Base-by-base conservation (phyloP, 805 yeast species). In the Spathaspora sp. region DNA sequence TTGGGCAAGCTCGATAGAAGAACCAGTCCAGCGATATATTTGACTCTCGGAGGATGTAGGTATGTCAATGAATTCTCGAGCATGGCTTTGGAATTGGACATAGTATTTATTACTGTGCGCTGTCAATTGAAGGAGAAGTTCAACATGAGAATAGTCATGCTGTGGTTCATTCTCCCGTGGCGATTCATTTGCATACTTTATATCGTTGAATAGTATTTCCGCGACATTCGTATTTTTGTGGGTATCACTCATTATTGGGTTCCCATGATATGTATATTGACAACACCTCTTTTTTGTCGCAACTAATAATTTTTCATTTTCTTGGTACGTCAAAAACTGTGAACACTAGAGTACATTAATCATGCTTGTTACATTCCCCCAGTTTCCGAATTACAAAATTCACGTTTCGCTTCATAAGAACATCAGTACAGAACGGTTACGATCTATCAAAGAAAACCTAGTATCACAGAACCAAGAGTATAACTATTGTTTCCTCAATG, bases 401-500 rank as follows among this genome's bases (percentile, higher is more conserved):
- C 61, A 66, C 19, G 56, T 83, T 10, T 60, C 77, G 6, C 69
- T 81, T 46, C 85, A 75, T 62, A 60, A 66, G 2, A 66, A 75
- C 32, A 81, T 89, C 3, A 50, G 60, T 10, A 77, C 78, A 49
- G 68, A 52, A 2, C 48, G 38, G 1, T 50, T 79, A 12, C 55
- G 63, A 2, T 68, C 66, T 5, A 76, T 89, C 40, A 78, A 81
- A 46, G 49, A 58, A 11, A 66, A 73, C 50, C 72, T 80, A 40
- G 67, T 78, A 23, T 66, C 68, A 9, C 81, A 79, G 2, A 74
- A 83, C 59, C 53, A 60, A 3, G 68, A 68, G 12, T 79, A 79
- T 60, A 81, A 87, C 56, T 86, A 69, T 66, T 86, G 90, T 7
- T 82, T 88, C 61, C 73, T 89, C 47, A 83, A 85, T 62, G 81